Evolutionary conservation across 305 asterid genomes (phyloP).

Genomic region (Fraxinus nigra): DNA sequence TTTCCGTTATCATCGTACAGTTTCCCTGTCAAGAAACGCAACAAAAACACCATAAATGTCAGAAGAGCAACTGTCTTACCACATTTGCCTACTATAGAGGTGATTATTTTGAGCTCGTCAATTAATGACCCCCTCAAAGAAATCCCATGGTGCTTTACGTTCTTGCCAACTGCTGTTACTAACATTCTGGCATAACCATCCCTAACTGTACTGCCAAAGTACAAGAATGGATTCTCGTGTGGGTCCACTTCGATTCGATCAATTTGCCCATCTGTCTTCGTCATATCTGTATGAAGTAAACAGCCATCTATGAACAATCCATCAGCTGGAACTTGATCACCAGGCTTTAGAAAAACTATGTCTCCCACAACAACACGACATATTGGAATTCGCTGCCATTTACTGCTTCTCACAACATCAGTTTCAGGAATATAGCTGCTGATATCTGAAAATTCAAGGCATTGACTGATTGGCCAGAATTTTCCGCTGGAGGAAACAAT

Average conservation of each 20-base stretch:
- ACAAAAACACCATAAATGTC: conserved; percentile 54
- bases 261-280: conserved; percentile 70
- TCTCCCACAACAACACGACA: conserved; percentile 64
- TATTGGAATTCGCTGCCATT: conserved; percentile 45
- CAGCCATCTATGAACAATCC: conserved; percentile 53
- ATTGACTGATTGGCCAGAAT: conserved; percentile 55
- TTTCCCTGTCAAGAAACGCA: conserved; percentile 62
- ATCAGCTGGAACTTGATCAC: conserved; percentile 71
- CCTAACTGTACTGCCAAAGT: conserved; percentile 51
- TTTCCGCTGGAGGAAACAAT: conserved; percentile 48
- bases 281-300: conserved; percentile 46
- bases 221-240: conserved; percentile 40
- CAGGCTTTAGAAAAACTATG: conserved; percentile 48
- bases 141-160: conserved; percentile 28
- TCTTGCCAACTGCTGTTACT: conserved; percentile 60
- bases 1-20: conserved; percentile 47
- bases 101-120: conserved; percentile 45
- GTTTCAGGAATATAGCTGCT: conserved; percentile 41
- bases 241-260: conserved; percentile 38
- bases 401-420: conserved; percentile 60
- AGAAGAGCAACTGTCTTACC: conserved; percentile 56
- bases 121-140: conserved; percentile 50
- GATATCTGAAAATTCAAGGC: conserved; percentile 47
- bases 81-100: conserved; percentile 51
- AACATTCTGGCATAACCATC: conserved; percentile 59